Percentiles rank a stretch among this genome's conserved stretches.
Evolutionary conservation across 1,284 basidiomycete genomes (phyloP).

Genomic region (Apiotrichum mycotoxinovorans): DNA sequence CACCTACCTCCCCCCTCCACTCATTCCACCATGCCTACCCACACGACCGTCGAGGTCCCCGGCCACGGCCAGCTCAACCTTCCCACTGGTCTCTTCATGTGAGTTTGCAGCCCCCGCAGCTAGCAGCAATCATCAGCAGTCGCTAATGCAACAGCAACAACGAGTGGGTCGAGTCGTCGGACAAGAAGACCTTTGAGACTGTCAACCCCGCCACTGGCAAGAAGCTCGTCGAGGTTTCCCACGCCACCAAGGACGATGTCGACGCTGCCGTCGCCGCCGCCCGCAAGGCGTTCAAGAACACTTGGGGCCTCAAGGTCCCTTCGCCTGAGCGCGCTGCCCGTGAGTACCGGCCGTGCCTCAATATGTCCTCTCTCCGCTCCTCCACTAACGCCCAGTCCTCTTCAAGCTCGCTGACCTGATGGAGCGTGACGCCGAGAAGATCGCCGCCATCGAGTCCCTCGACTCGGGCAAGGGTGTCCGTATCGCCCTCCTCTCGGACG

Average conservation of each 20-base stretch:
- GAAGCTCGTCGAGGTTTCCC: conserved; percentile 33
- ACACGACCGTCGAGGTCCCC: conserved; percentile 23
- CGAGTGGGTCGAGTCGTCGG: conserved; percentile 31
- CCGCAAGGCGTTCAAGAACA: conserved; percentile 72
- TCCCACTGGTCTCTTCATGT: conserved; percentile 81
- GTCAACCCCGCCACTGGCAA: conserved; percentile 58
- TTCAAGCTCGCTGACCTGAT: conserved; percentile 86
- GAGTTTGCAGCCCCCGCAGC: conserved; percentile 3
- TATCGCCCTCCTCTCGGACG: conserved; percentile 78
- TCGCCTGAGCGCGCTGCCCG: conserved; percentile 70
- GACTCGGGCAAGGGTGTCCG: conserved; percentile 82
- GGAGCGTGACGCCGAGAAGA: conserved; percentile 65
- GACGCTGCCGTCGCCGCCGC: conserved; percentile 79
- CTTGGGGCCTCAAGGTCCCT: conserved; percentile 84
- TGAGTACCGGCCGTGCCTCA: conserved; percentile 22
- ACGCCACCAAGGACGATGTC: conserved; percentile 59
- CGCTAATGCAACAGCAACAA: conserved; percentile 29
- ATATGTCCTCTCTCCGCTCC: background rate
- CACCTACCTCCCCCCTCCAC: background rate
- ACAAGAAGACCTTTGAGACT: conserved; percentile 30
- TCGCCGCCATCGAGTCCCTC: conserved; percentile 68
- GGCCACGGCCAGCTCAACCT: conserved; percentile 55
- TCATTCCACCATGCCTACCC: conserved; percentile 10
- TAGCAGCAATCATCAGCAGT: background rate
- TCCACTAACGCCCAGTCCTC: conserved; percentile 52